Percentiles rank a stretch among this genome's conserved stretches.
These are phyloP conservation scores for Cutaneotrichosporon sp. DNA, from an alignment of 1,284 basidiomycete genomes.

Conservation along the genomic window DNA sequence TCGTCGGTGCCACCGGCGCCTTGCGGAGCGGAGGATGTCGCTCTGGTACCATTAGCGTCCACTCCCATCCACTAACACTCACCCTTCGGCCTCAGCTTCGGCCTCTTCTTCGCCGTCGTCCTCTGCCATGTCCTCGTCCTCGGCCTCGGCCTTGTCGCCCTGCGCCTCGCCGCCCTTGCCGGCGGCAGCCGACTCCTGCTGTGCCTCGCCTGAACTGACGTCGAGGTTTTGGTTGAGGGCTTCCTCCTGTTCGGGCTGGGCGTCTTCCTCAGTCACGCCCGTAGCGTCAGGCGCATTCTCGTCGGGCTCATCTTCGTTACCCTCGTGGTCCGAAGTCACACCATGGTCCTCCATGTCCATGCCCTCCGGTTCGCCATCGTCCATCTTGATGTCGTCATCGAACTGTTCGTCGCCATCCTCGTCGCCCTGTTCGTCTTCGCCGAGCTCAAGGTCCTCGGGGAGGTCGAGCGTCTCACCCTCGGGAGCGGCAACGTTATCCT, in stretches of 20 bases:
- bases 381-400: constrained; percentile 21
- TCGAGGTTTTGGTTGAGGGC: constrained; percentile 38
- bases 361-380: constrained; percentile 34
- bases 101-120: constrained; percentile 31
- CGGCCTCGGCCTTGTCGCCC: constrained; percentile 33
- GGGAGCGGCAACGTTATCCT: constrained; percentile 60
- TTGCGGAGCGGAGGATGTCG: constrained; percentile 26
- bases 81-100: constrained; percentile 30
- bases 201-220: constrained; percentile 35
- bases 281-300: constrained; percentile 38
- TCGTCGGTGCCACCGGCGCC: constrained; percentile 35
- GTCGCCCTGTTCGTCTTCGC: constrained; percentile 49
- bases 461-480: constrained; percentile 76
- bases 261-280: constrained; percentile 43
- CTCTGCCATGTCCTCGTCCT: constrained; percentile 28
- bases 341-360: constrained; percentile 35
- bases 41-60: constrained; percentile 21
- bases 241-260: constrained; percentile 31
- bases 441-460: constrained; percentile 74
- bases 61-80: constrained; percentile 21
- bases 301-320: constrained; percentile 33
- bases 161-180: constrained; percentile 37
- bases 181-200: constrained; percentile 37
- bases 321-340: constrained; percentile 39
- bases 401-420: constrained; percentile 42